Conservation (phyloP, 2,329 filamentous ascomycete species). For the Juglanconis juglandina region DNA sequence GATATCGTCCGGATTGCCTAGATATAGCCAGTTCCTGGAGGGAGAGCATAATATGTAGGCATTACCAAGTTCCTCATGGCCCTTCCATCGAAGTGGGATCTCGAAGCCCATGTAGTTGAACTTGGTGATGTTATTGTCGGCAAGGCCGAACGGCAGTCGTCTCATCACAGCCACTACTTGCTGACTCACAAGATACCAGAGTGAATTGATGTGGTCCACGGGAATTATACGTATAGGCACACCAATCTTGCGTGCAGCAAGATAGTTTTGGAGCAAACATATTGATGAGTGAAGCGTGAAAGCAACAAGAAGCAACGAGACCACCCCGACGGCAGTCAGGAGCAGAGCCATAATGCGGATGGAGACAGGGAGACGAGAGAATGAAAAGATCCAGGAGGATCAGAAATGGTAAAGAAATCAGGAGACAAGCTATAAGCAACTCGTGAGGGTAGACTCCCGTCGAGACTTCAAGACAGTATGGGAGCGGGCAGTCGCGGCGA, state of each 20-base stretch:
- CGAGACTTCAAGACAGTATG: no score
- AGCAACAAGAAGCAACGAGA: no score
- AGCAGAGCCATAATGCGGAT: no score
- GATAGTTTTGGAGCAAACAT: slow-evolving; percentile 18
- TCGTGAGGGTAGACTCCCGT: no score
- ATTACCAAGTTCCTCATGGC: slow-evolving; percentile 25
- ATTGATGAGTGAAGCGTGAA: neutral
- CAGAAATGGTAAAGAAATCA: no score
- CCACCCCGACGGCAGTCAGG: no score
- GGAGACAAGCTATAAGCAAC: no score
- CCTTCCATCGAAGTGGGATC: neutral
- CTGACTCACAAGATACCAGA: slow-evolving; percentile 29
- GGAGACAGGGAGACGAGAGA: no score
- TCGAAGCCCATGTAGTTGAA: slow-evolving; percentile 29
- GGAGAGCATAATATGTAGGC: slow-evolving; percentile 17
- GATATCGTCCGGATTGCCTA: slow-evolving; percentile 17
- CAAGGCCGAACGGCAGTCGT: slow-evolving; percentile 21
- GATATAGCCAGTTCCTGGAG: slow-evolving; percentile 19
- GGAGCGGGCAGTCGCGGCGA: no score
- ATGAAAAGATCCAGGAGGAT: no score
- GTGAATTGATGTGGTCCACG: slow-evolving; percentile 28
- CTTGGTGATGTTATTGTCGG: slow-evolving; percentile 28
- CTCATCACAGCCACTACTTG: slow-evolving; percentile 22
- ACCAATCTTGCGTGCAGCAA: slow-evolving; percentile 26
- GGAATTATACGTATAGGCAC: slow-evolving; percentile 30